phyloP scores from a whole-genome alignment of 169 alveolate species.

The Plasmodium relictum region DNA sequence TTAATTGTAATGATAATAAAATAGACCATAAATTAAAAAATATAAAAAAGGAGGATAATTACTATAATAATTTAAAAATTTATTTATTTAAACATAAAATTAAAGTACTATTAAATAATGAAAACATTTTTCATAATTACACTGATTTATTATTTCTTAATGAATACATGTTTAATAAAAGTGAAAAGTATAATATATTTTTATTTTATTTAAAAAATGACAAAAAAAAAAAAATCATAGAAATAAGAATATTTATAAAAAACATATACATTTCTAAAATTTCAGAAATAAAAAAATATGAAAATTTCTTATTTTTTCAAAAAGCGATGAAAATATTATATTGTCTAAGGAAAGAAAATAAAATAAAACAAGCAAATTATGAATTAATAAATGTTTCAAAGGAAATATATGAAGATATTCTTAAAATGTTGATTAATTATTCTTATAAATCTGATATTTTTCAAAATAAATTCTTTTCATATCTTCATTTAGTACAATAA shows the following conservation, averaged over 20 bases:
- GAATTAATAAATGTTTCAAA: constrained; percentile 46
- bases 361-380: constrained; percentile 15
- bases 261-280: constrained; percentile 42
- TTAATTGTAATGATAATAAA: background rate
- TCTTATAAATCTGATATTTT: constrained; percentile 19
- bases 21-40: background rate
- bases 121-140: constrained; percentile 56
- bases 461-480: constrained; percentile 18
- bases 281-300: background rate
- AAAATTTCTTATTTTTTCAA: constrained; percentile 28
- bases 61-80: background rate
- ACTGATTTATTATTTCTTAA: constrained; percentile 26
- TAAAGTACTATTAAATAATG: constrained; percentile 22
- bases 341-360: constrained; percentile 7
- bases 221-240: constrained; percentile 38
- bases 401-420: constrained; percentile 37
- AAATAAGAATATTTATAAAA: constrained; percentile 53
- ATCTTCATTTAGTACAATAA: constrained; percentile 55
- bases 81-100: constrained; percentile 66
- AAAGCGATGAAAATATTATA: constrained; percentile 63
- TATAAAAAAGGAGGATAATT: background rate
- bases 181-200: constrained; percentile 43
- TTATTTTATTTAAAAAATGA: constrained; percentile 43
- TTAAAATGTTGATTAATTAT: constrained; percentile 50
- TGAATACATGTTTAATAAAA: constrained; percentile 43